phyloP scores from a whole-genome alignment of 495 filamentous ascomycete species.

The Penicillium goetzii region DNA sequence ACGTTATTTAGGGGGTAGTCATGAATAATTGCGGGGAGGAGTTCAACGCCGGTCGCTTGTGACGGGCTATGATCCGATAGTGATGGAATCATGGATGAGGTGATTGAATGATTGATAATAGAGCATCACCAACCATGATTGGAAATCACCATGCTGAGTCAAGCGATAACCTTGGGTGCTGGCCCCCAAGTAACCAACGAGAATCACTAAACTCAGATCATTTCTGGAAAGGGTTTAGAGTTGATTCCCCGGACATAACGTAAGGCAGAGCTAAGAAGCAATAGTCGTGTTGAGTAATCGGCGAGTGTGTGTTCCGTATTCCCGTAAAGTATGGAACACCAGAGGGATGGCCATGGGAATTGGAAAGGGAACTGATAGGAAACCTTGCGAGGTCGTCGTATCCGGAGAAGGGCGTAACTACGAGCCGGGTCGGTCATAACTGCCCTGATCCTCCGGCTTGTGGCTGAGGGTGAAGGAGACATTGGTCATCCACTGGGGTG shows the following conservation, averaged over 20 bases:
- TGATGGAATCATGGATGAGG: conserved; percentile 6
- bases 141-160: conserved; percentile 10
- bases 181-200: not conserved
- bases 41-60: not conserved
- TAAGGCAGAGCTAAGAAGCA: not conserved
- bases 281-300: conserved; percentile 3
- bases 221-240: not conserved
- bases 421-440: conserved; percentile 10
- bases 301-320: not conserved
- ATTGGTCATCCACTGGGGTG: conserved; percentile 4
- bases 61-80: not conserved
- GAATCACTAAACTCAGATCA: not conserved
- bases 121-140: conserved; percentile 2
- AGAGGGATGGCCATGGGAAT: not conserved
- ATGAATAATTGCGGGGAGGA: conserved; percentile 4
- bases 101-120: conserved; percentile 9
- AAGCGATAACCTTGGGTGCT: conserved; percentile 2
- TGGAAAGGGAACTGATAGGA: not conserved
- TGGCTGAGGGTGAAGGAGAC: not conserved
- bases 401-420: conserved; percentile 10
- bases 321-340: not conserved
- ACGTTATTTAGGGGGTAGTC: not conserved
- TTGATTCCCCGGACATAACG: not conserved
- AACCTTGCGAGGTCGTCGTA: not conserved
- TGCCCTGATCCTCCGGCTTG: not conserved